phyloP scores from a whole-genome alignment of 345 rosid species.

The Laguncularia racemosa region DNA sequence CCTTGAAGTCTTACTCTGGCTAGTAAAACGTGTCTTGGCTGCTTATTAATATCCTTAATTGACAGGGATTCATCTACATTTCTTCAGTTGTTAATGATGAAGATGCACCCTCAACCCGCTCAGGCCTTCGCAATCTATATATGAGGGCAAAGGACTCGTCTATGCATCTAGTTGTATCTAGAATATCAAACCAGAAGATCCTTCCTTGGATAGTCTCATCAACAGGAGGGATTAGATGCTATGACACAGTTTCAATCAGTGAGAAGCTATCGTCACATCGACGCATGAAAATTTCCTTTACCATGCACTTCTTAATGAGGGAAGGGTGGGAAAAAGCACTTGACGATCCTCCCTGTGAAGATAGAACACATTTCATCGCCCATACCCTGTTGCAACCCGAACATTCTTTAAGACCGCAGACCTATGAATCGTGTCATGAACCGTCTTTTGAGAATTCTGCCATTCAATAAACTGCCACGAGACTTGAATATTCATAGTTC shows the following conservation, averaged over 20 bases:
- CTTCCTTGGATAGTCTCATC: constrained; percentile 92
- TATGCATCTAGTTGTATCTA: constrained; percentile 57
- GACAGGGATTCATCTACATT: constrained; percentile 81
- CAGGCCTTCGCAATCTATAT: constrained; percentile 57
- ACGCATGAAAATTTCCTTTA: constrained; percentile 58
- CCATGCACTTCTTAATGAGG: constrained; percentile 62
- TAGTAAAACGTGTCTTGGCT: no score
- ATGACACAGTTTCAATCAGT: constrained; percentile 77
- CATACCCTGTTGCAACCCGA: no score
- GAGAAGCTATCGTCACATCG: constrained; percentile 84
- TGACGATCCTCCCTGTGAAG: no score
- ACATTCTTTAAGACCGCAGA: no score
- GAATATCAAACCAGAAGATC: constrained; percentile 69
- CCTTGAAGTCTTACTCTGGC: no score
- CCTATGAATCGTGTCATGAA: no score
- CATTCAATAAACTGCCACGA: no score
- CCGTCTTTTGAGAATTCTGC: no score
- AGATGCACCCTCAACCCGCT: constrained; percentile 65
- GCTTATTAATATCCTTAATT: neutral
- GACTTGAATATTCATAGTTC: no score
- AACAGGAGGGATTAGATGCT: constrained; percentile 77
- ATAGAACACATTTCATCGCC: no score
- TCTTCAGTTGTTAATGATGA: constrained; percentile 64
- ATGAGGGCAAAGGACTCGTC: constrained; percentile 50
- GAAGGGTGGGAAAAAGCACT: constrained; percentile 10